Base-by-base conservation (phyloP, 2,329 filamentous ascomycete genomes). In the Ophioceras dolichostomum region DNA sequence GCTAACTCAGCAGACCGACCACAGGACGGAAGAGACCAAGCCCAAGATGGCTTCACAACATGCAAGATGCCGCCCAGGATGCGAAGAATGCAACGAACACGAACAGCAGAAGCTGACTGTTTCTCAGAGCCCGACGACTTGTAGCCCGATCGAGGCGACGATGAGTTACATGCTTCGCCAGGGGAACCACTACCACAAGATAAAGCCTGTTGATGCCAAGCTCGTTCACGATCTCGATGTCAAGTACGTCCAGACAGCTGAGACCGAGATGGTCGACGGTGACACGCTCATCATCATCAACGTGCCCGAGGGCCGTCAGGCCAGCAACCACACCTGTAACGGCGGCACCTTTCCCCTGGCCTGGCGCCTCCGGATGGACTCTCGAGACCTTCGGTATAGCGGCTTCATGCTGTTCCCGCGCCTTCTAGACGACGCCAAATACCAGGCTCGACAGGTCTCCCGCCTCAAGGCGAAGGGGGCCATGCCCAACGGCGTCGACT, bases 401-500 rank as follows among this genome's bases (percentile, higher is more conserved):
- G 46, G 45, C 24, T 40, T 47, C 10, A 27, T 17, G 4, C 39
- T 41, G 31, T 39, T 47, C 20, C 10, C 18, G 10, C 19, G 41
- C 27, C 35, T 45, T 21, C 35, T 47, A 9, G 42, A 43, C 30
- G 28, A 39, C 32, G 22, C 14, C 9, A 41, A 39, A 10, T 45
- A 47, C 26, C 44, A 46, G 31, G 19, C 14, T 10, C 29, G 20
- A 8, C 34, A 13, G 2, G 10, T 17, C 4, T 29, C 20, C 17
- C 22, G 18, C 8, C 36, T 46, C 17, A 26, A 18, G 2, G 17
- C 36, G 4, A 38, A 22, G 17, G 18, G 37, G 3, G 22, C 9
- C 10, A 33, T 41, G 6, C 33, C 29, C 7, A 12, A 54, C 28
- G 40, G 36, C 2, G 47, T 56, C 12, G 49, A 53, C 20, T 41